phyloP scores from a whole-genome alignment of 78 protist genomes.

The Protostelium mycophagum region DNA sequence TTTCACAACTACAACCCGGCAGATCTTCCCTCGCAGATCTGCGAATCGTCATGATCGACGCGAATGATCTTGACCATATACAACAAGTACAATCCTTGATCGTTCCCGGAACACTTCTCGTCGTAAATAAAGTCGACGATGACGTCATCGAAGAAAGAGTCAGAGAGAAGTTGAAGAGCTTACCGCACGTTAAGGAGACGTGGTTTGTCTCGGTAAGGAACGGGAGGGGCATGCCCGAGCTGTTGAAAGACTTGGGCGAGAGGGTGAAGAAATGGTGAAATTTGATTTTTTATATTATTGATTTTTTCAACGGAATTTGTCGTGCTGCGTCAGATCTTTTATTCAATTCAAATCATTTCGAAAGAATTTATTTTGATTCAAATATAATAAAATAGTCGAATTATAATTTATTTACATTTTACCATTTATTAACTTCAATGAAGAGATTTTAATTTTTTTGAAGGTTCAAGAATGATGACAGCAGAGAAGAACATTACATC shows the following conservation, averaged over 20 bases:
- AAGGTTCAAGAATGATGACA: too few relatives aligned
- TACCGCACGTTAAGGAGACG: too few relatives aligned
- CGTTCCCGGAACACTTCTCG: slow-evolving; percentile 17
- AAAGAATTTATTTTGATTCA: slow-evolving; percentile 10
- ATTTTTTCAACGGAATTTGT: too few relatives aligned
- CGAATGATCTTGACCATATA: neutral
- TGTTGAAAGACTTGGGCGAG: too few relatives aligned
- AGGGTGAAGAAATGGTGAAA: too few relatives aligned
- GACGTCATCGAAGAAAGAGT: too few relatives aligned
- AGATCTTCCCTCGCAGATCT: neutral
- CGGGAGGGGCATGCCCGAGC: too few relatives aligned
- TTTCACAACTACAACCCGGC: neutral
- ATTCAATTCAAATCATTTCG: slow-evolving; percentile 3
- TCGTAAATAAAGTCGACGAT: slow-evolving; percentile 49
- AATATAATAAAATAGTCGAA: slow-evolving; percentile 1
- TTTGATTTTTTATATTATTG: too few relatives aligned
- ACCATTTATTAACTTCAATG: neutral
- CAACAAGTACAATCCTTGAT: slow-evolving; percentile 4
- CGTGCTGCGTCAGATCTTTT: too few relatives aligned
- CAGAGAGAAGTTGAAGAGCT: too few relatives aligned
- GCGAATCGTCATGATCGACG: neutral
- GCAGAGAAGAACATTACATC: slow-evolving; percentile 27
- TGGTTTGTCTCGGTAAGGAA: too few relatives aligned
- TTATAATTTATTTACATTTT: slow-evolving; percentile 3
- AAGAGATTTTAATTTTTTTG: neutral